Evolutionary conservation across 2,329 filamentous ascomycete genomes (phyloP), one percentile per base, ranked within the genome.

Genomic region (Orbilia brochopaga): DNA sequence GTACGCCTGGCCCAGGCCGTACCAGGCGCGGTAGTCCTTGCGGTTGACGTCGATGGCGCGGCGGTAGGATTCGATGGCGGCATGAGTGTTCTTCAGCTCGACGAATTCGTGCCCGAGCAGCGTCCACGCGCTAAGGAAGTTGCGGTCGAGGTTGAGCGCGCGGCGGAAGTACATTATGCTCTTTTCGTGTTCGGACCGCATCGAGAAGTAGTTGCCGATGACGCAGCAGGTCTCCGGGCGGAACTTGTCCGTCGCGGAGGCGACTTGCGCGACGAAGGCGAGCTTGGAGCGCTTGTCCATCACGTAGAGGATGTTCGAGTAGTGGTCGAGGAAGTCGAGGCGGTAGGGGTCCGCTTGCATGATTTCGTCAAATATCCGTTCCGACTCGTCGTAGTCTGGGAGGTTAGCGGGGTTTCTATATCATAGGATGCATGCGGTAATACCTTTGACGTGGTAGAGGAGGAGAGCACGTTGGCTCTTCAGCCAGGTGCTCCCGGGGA

Each of bases 51-150:
- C 75, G 0, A 99, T 93, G 0, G 94, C 94, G 46, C 94, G 88
- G 1, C 94, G 87, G 78, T 99, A 99, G 0, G 91, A 96, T 79
- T 99, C 94, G 73, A 99, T 97, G 7, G 94, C 94, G 0, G 94
- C 93, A 77, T 99, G 94, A 0, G 93, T 97, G 78, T 99, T 99
- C 78, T 97, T 99, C 80, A 99, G 87, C 80, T 99, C 94, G 60
- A 97, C 92, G 76, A 97, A 99, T 79, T 99, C 94, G 79, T 99
- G 94, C 0, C 94, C 94, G 93, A 99, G 97, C 0, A 99, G 83
- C 0, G 94, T 99, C 94, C 94, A 99, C 1, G 94, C 94, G 0
- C 92, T 95, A 15, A 97, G 84, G 78, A 94, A 99, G 24, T 88
- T 89, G 8, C 93, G 88, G 78, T 99, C 94, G 0, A 99, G 83